A percentile compares a stretch with the other conserved stretches of the same genome.
Conservation (phyloP, 805 yeast species). For the Pichia californica region DNA sequence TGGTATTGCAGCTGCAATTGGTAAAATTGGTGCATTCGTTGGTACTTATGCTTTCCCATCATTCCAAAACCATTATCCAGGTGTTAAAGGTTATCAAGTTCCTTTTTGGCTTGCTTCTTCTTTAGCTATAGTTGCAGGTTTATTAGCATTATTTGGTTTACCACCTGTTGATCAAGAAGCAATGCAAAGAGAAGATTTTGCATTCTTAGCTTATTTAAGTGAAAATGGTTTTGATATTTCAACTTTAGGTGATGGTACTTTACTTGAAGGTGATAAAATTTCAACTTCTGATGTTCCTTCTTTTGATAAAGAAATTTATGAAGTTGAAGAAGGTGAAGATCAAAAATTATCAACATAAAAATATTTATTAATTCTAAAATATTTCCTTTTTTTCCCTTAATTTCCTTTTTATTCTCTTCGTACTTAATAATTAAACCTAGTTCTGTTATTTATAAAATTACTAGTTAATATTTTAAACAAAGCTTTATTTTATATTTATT, state of each 20-base stretch:
- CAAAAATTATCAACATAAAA: neutral
- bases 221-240: conserved; percentile 65
- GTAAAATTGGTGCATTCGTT: conserved; percentile 88
- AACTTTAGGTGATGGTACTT: conserved; percentile 41
- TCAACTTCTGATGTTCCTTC: neutral
- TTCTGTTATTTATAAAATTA: too few species aligned
- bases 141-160: conserved; percentile 59
- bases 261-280: conserved; percentile 6
- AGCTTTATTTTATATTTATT: too few species aligned
- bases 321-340: conserved; percentile 1
- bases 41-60: conserved; percentile 88
- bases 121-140: conserved; percentile 65
- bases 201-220: conserved; percentile 60
- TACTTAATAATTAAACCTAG: too few species aligned
- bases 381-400: too few species aligned
- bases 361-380: neutral
- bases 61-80: conserved; percentile 56
- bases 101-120: conserved; percentile 81
- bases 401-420: too few species aligned
- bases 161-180: conserved; percentile 85
- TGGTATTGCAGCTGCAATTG: conserved; percentile 86
- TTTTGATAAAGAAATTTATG: neutral
- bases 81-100: conserved; percentile 58
- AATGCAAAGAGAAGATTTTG: conserved; percentile 68
- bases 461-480: too few species aligned